Evolutionary conservation across 345 rosid genomes (phyloP).

Genomic region (Dimocarpus longan): DNA sequence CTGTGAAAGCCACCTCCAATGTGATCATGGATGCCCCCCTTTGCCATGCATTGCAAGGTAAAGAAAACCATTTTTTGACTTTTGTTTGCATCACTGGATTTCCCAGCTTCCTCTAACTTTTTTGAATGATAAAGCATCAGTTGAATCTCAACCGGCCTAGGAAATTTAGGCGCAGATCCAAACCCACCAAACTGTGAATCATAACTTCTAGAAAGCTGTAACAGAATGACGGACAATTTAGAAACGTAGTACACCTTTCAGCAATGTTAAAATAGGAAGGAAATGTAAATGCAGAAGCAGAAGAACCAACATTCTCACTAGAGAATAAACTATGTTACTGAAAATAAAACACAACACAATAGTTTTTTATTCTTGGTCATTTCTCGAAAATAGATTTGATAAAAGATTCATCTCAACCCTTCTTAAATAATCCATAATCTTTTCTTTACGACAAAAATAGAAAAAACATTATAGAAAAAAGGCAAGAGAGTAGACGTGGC

Average conservation of each 20-base stretch:
- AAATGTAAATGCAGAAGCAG: background rate
- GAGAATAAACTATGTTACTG: background rate
- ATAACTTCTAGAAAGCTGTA: constrained; percentile 75
- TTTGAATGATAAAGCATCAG: constrained; percentile 80
- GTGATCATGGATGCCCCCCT: constrained; percentile 96
- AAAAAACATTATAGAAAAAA: background rate
- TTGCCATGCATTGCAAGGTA: constrained; percentile 87
- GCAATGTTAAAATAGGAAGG: background rate
- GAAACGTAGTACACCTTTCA: constrained; percentile 5
- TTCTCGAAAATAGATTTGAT: background rate
- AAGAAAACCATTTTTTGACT: constrained; percentile 60
- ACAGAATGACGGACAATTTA: constrained; percentile 14
- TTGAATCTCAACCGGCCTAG: constrained; percentile 93
- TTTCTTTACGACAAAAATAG: background rate
- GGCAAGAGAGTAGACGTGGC: background rate
- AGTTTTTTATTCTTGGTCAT: background rate
- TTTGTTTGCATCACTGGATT: constrained; percentile 50
- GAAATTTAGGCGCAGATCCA: constrained; percentile 97
- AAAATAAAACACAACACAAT: background rate
- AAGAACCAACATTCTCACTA: background rate
- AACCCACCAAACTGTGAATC: constrained; percentile 81
- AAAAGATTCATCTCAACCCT: background rate
- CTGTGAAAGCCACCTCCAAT: constrained; percentile 97
- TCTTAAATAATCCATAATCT: background rate
- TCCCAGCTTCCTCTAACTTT: constrained; percentile 62